Base-by-base conservation (phyloP, 768 basidiomycete genomes). In the Leccinellum luteum region DNA sequence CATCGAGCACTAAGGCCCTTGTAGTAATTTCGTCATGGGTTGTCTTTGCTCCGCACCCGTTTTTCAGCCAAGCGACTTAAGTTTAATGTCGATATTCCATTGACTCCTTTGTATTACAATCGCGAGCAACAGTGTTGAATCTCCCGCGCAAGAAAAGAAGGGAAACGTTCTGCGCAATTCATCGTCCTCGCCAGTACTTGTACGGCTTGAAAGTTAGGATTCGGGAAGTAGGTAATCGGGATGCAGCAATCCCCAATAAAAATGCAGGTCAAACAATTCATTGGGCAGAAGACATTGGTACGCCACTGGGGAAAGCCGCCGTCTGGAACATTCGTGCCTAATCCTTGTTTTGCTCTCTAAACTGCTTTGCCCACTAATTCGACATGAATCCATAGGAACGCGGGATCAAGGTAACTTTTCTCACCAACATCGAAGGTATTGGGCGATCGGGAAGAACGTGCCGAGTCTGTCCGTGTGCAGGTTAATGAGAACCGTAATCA, bases 401-500 rank as follows among this genome's bases (percentile, higher is more conserved):
- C 56, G 31, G 43, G 31, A 48, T 25, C 25, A 30, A 44, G 0
- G n/a, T 23, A 19, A 28, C 9, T 15, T 19, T 54, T 73, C 87
- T 56, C 60, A 90, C 91, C 74, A 79, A 74, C 83, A 87, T 86
- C 1, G 92, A 93, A 51, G 92, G 92, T 68, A 94, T 92, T 15
- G 83, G 79, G 55, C 84, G 79, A 54, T 76, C 76, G 6, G 91
- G 91, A 61, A 82, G 80, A 30, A 80, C 67, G 30, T 80, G 71
- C 53, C 89, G 79, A 64, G 75, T 75, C 90, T 92, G 63, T 45
- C 59, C 51, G 43, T 25, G 9, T 41, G 19, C n/a, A 34, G 13
- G 47, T n/a, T 9, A 7, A 17, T 63, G 21, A 71, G 54, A 47
- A 41, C 49, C 21, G 44, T 38, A 44, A 31, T 21, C 10, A 28